phyloP scores from a whole-genome alignment of 164 flowering plant species.

The Buxus sempervirens region DNA sequence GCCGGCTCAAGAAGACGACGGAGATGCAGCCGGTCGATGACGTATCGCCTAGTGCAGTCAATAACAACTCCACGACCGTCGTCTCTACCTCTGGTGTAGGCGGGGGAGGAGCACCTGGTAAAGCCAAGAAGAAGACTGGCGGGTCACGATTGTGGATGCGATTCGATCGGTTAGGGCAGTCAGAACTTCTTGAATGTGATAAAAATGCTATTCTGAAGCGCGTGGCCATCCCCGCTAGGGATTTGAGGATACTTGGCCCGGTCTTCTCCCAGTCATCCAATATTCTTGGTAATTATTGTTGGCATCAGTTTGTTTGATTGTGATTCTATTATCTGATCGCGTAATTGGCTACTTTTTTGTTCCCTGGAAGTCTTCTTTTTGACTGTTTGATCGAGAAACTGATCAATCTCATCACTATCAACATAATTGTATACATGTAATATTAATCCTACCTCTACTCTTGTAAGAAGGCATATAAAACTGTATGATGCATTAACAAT shows the following conservation, averaged over 20 bases:
- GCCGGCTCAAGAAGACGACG: constrained; percentile 12
- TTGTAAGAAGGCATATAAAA: no score
- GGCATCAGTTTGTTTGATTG: not conserved
- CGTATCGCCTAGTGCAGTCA: not conserved
- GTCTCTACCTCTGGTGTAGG: not conserved
- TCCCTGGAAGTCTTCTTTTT: not conserved
- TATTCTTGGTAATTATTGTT: constrained; percentile 68
- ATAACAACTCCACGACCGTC: not conserved
- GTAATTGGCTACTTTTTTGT: not conserved
- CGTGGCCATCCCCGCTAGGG: constrained; percentile 78
- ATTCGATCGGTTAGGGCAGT: constrained; percentile 58
- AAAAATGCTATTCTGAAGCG: constrained; percentile 66
- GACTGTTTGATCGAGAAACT: not conserved
- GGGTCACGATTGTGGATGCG: constrained; percentile 87
- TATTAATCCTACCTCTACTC: no score
- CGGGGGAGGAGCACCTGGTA: not conserved
- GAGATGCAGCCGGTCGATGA: constrained; percentile 15
- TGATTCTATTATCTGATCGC: not conserved
- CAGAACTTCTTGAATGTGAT: constrained; percentile 82
- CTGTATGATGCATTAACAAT: no score
- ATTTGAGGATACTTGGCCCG: constrained; percentile 95
- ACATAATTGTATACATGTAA: no score
- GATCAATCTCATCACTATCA: no score
- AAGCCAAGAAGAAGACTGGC: constrained; percentile 77
- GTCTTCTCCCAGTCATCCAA: constrained; percentile 91